Base-by-base conservation (phyloP, 495 filamentous ascomycete species). In the Daldinia caldariorum region DNA sequence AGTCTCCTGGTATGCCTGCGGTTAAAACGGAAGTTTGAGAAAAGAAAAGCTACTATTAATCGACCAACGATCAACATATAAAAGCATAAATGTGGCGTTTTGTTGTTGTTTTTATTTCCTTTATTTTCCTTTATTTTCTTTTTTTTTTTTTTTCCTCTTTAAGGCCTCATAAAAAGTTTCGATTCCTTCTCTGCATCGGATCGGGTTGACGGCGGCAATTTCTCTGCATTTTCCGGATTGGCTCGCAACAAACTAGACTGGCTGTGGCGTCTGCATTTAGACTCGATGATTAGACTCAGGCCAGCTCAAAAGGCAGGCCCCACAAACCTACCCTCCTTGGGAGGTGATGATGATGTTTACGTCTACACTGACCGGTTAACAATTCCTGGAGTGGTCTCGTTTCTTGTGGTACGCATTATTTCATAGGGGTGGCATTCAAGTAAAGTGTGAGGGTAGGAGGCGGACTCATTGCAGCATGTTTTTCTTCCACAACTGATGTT, bases 151-250 rank as follows among this genome's bases (percentile, higher is more conserved):
- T 37, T 35, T 18, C 62, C 58, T 39, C 14, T n/a, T 18, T 55
- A 16, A 43, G 58, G 47, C 41, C 50, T 69, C 63, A 60, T 59
- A 69, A 62, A 66, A 79, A 79, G 73, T 74, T 80, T 76, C 70
- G 67, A 77, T 76, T 77, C 69, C 71, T 69, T 69, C 50, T 72
- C 73, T 79, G 76, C 75, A 76, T 80, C 77, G 80, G 75, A 80
- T 80, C 76, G 81, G 80, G 78, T 72, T 79, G 79, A 72, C 66
- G 77, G 79, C 67, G 79, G 79, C 69, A 75, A 70, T 69, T 70
- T 70, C 72, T 79, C 77, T 82, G 77, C 79, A 81, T 82, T 78
- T 70, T 77, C 78, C 69, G 80, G 77, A 71, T 72, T 73, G 77
- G 76, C 66, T 79, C 70, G 75, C 74, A 73, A 78, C 74, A 79